phyloP scores from a whole-genome alignment of 192 early-diverging fungal genomes.

The Bifiguratus adelaidae region DNA sequence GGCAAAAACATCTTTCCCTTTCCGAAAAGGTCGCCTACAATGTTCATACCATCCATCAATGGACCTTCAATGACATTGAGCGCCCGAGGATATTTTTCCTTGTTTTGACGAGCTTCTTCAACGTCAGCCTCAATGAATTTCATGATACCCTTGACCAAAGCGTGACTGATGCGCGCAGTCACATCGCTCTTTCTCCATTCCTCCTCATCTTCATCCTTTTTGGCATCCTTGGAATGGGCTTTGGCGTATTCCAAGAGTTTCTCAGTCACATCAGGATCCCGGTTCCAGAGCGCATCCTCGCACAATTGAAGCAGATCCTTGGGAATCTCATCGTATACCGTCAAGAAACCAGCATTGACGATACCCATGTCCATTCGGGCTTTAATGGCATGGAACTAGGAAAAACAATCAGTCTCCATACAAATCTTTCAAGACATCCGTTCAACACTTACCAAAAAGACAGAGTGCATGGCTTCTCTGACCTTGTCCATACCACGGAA shows the following conservation, averaged over 20 bases:
- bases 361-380: slow-evolving; percentile 98
- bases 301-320: slow-evolving; percentile 88
- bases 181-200: slow-evolving; percentile 77
- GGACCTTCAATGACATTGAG: slow-evolving; percentile 96
- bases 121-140: slow-evolving; percentile 90
- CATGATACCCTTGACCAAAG: slow-evolving; percentile 90
- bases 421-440: not conserved
- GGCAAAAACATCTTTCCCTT: slow-evolving; percentile 97
- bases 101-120: slow-evolving; percentile 80
- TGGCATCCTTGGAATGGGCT: slow-evolving; percentile 57
- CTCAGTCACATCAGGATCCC: slow-evolving; percentile 83
- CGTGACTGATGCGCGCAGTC: slow-evolving; percentile 63
- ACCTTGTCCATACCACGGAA: slow-evolving; percentile 91
- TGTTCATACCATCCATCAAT: slow-evolving; percentile 88
- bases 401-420: not conserved
- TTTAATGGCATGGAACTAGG: slow-evolving; percentile 61
- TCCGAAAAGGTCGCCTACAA: slow-evolving; percentile 92
- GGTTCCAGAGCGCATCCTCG: slow-evolving; percentile 90
- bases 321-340: slow-evolving; percentile 93
- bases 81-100: slow-evolving; percentile 67
- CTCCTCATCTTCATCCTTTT: slow-evolving; percentile 68
- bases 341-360: slow-evolving; percentile 92
- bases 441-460: slow-evolving; percentile 49
- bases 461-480: slow-evolving; percentile 93
- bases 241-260: slow-evolving; percentile 90